Evolutionary conservation across 164 flowering plant genomes (phyloP), one percentile per base, ranked within the genome.

Genomic region (Buxus sempervirens): DNA sequence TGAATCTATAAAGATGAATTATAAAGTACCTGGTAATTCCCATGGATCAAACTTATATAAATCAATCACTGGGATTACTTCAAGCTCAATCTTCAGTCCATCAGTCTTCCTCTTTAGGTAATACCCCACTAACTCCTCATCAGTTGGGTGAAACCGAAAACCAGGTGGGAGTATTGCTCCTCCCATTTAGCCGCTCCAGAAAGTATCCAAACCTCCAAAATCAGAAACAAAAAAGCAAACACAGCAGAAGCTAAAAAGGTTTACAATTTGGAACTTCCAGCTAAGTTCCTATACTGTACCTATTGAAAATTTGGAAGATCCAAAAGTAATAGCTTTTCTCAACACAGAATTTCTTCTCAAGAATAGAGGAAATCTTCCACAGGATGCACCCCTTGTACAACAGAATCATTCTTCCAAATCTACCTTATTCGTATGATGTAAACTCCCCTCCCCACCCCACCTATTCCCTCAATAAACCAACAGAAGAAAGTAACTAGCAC

Each of bases 1-100:
- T 4, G n/a, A 42, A 10, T 32, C 25, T 19, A 28, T 21, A 58
- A 59, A 57, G 25, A 14, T 32, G 15, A 48, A 23, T 49, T 45
- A 65, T 13, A 22, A 42, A 16, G 23, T 87, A 93, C 97, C 97
- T 78, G 97, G 97, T 60, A 93, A 75, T 67, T 93, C 93, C 98
- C 97, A 93, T 20, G 97, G 98, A 81, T 93, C 97, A 70, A 81
- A 93, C 72, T 90, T 93, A 79, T 90, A 93, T 59, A 90, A 75
- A 54, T 90, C 96, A 41, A 91, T 73, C 53, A 74, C 91, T 10
- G 97, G 98, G 56, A 91, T 89, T 9, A 93, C 91, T 83, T 93
- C 96, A 49, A 93, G 94, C 73, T 91, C 98, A 68, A 93, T 83
- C 75, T 86, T 83, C 53, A 77, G 88, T 21, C 94, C 91, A n/a